phyloP scores from a whole-genome alignment of 2,329 filamentous ascomycete genomes.

The Diplodia sapinea region DNA sequence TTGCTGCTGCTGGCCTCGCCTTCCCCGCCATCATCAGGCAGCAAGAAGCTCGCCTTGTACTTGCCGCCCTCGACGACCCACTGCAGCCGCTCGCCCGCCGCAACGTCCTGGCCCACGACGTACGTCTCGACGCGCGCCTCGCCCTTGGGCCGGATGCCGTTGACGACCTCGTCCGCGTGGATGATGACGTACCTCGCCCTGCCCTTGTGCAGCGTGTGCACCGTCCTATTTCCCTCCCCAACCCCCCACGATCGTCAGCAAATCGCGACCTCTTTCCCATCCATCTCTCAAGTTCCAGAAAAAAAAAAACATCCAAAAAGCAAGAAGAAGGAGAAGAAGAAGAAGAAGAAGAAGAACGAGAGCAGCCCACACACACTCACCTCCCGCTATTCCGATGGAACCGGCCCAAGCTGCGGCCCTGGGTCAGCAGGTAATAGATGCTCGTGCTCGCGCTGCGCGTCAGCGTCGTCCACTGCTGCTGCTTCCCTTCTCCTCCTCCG shows the following conservation, averaged over 20 bases:
- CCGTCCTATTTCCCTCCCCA: constrained; percentile 51
- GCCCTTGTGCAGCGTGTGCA: constrained; percentile 70
- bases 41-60: constrained; percentile 68
- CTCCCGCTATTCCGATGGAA: constrained; percentile 68
- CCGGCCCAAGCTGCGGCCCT: constrained; percentile 59
- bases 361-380: neutral
- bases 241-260: neutral
- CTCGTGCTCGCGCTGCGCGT: constrained; percentile 63
- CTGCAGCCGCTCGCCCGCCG: constrained; percentile 65
- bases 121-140: constrained; percentile 67
- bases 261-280: too few relatives aligned
- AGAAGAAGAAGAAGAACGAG: neutral
- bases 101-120: constrained; percentile 65
- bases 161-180: constrained; percentile 56
- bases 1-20: constrained; percentile 34
- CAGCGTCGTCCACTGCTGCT: constrained; percentile 42
- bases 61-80: constrained; percentile 73
- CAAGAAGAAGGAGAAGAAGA: neutral
- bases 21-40: constrained; percentile 52
- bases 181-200: constrained; percentile 69
- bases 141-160: constrained; percentile 53
- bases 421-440: constrained; percentile 70
- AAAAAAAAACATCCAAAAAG: too few relatives aligned
- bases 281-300: too few relatives aligned
- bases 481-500: constrained; percentile 9